Conservation (phyloP, 1,284 basidiomycete species). For the Apiotrichum sp. region DNA sequence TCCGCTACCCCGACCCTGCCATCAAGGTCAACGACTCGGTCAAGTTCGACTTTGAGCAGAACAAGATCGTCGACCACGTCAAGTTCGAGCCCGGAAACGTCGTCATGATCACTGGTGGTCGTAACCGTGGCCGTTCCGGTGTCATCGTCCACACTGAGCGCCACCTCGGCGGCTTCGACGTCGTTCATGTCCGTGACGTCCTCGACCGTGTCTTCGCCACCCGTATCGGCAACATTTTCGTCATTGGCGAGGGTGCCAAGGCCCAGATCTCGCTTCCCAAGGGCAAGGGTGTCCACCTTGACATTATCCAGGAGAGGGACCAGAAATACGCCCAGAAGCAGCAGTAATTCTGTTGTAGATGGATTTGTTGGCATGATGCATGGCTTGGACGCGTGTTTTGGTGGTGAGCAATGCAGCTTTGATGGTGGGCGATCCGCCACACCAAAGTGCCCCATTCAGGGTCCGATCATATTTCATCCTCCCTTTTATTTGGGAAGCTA, state of each 20-base stretch:
- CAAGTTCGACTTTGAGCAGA: slow-evolving; percentile 91
- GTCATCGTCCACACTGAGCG: slow-evolving; percentile 93
- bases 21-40: slow-evolving; percentile 98
- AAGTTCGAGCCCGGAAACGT: slow-evolving; percentile 98
- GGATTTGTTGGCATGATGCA: too few species aligned
- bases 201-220: slow-evolving; percentile 93
- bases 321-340: slow-evolving; percentile 33
- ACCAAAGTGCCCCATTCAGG: too few species aligned
- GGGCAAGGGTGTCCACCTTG: slow-evolving; percentile 65
- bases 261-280: slow-evolving; percentile 96
- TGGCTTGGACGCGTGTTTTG: too few species aligned
- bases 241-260: slow-evolving; percentile 92
- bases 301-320: slow-evolving; percentile 46
- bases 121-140: slow-evolving; percentile 98
- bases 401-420: too few species aligned
- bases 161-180: slow-evolving; percentile 96
- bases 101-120: slow-evolving; percentile 96
- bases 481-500: too few species aligned
- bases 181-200: slow-evolving; percentile 93
- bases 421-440: too few species aligned
- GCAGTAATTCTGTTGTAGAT: not conserved
- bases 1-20: slow-evolving; percentile 95
- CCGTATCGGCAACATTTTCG: slow-evolving; percentile 94
- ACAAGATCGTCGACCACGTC: slow-evolving; percentile 90
- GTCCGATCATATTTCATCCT: too few species aligned